Percentiles rank a stretch among this genome's conserved stretches.
These are phyloP conservation scores for Actinidia chinensis DNA, from an alignment of 179 eudicot genomes.

Conservation along the genomic window DNA sequence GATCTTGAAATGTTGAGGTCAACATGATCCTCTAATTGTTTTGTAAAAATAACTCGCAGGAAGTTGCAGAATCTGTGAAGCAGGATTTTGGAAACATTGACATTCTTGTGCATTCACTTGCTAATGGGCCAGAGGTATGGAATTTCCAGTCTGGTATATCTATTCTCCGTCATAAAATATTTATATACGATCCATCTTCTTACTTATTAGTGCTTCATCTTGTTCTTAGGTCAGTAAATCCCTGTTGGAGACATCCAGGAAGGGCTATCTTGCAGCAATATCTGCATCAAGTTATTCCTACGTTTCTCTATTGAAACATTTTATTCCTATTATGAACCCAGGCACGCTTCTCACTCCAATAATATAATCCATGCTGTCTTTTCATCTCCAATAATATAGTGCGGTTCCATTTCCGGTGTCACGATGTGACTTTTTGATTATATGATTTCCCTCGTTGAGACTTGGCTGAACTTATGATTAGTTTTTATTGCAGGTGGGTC, in stretches of 20 bases:
- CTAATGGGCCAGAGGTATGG: constrained; percentile 92
- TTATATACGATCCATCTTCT: background rate
- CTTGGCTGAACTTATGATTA: background rate
- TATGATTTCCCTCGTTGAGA: constrained; percentile 7
- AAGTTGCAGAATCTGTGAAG: constrained; percentile 81
- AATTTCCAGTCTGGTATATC: background rate
- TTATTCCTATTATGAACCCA: constrained; percentile 92
- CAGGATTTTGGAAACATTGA: constrained; percentile 94
- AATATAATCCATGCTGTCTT: background rate
- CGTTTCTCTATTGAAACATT: constrained; percentile 84
- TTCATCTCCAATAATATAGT: background rate
- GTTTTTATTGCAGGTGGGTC: constrained; percentile 68
- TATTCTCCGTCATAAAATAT: background rate
- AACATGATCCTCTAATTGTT: constrained; percentile 15
- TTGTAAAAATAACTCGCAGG: constrained; percentile 40
- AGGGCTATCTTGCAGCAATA: constrained; percentile 92
- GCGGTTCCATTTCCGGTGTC: background rate
- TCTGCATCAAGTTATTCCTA: constrained; percentile 99
- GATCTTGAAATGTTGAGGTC: constrained; percentile 6
- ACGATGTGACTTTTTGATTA: constrained; percentile 2
- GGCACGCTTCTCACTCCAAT: constrained; percentile 42
- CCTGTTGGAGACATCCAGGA: constrained; percentile 84
- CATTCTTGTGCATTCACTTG: constrained; percentile 95
- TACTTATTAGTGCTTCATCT: constrained; percentile 12
- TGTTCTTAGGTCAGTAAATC: constrained; percentile 76